Base-by-base conservation (phyloP, 2,329 filamentous ascomycete genomes). In the Chaetomium olivaceum region DNA sequence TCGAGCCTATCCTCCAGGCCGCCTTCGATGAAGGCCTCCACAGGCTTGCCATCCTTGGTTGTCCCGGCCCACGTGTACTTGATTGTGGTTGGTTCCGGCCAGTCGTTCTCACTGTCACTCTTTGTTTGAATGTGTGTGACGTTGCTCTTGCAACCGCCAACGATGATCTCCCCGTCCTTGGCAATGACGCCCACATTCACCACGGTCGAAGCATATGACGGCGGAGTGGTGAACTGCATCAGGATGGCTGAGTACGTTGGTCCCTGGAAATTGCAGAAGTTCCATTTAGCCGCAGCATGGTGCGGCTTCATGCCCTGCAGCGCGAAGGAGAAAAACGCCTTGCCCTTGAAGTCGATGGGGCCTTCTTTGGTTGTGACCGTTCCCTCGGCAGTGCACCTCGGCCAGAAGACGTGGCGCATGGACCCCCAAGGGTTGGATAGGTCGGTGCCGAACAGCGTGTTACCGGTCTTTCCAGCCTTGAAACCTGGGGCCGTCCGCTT, bases 271-370 rank as follows among this genome's bases (percentile, higher is more conserved):
- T 93, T 87, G 78, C 87, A 84, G 81, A 97, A 99, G 80, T 95
- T 97, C 95, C 95, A 99, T 69, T 86, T 88, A 33, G 91, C 88
- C 68, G 94, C 93, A 66, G 93, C 91, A 77, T 99, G 96, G 78
- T 99, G 95, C 50, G 95, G 95, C 85, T 99, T 99, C 94, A 98
- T 98, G 77, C 93, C 95, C 81, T 98, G 95, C 59, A 98, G 81
- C 50, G 92, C 93, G 77, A 95, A 90, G 71, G 90, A 84, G 79
- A 93, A 94, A 73, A 96, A 82, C 36, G 89, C 93, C 69, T 83
- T 87, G 64, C 94, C 94, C 74, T 87, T 89, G 77, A 97, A 88
- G 76, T 97, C 89, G 68, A 97, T 83, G 46, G 90, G 87, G 57
- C 92, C 92, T 39, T 92, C 88, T 73, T 91, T 86, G 67, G 93